Evolutionary conservation across 352 stramenopile species (phyloP).

Genomic region (Phytopythium mirpurense): DNA sequence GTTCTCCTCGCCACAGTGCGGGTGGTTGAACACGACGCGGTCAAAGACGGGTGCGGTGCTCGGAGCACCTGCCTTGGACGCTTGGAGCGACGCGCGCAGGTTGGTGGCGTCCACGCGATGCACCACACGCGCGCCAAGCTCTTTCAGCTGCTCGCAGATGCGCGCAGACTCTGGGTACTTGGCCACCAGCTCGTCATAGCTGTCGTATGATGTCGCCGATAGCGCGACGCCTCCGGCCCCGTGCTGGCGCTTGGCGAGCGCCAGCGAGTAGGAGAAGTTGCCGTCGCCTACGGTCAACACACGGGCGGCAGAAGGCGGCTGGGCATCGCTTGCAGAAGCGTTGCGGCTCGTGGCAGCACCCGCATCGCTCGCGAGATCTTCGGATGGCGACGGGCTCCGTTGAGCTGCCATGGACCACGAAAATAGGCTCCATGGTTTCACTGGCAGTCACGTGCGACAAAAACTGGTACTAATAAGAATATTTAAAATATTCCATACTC

Average conservation of each 20-base stretch:
- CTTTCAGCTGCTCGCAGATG: constrained; percentile 34
- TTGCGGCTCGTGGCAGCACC: no score
- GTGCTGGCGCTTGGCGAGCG: constrained; percentile 35
- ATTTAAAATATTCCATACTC: no score
- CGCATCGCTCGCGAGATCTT: background rate
- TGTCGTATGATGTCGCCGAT: constrained; percentile 63
- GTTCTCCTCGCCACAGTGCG: constrained; percentile 91
- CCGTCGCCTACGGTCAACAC: constrained; percentile 90
- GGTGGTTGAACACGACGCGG: constrained; percentile 93
- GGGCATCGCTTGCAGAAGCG: background rate
- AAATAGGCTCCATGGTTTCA: background rate
- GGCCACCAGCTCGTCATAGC: constrained; percentile 40
- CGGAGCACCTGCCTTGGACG: background rate
- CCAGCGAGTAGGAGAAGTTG: constrained; percentile 92
- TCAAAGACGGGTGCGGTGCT: constrained; percentile 33
- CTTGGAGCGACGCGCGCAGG: constrained; percentile 29
- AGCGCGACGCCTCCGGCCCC: constrained; percentile 6
- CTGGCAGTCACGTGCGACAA: no score
- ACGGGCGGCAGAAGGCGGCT: background rate
- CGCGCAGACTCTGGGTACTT: constrained; percentile 57
- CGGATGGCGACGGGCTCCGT: background rate
- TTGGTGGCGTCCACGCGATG: constrained; percentile 72
- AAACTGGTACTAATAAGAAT: no score
- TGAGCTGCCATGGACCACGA: background rate
- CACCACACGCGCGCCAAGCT: constrained; percentile 34